Evolutionary conservation across 768 basidiomycete genomes (phyloP).

Genomic region (Chiua virens): DNA sequence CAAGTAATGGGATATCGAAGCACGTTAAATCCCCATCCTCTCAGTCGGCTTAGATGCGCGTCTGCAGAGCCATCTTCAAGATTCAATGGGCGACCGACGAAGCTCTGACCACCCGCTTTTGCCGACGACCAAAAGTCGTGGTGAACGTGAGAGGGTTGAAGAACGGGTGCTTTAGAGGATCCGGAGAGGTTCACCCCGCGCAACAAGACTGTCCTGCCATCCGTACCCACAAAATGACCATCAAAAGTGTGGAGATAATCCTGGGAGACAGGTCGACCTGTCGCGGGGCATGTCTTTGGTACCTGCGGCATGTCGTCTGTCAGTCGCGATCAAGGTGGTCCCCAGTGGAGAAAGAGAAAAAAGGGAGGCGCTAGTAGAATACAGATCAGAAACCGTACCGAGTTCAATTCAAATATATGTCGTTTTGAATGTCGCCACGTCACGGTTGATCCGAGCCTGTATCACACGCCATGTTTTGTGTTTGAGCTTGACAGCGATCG

Average conservation of each 20-base stretch:
- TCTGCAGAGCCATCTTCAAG: constrained; percentile 86
- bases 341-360: background rate
- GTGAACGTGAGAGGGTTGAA: constrained; percentile 62
- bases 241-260: constrained; percentile 63
- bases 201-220: constrained; percentile 76
- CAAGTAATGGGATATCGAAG: constrained; percentile 62
- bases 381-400: too few species aligned
- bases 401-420: too few species aligned
- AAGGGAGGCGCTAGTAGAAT: background rate
- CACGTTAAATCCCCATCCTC: constrained; percentile 92
- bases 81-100: constrained; percentile 75
- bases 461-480: too few species aligned
- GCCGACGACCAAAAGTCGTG: constrained; percentile 86
- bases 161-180: constrained; percentile 79
- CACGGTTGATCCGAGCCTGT: too few species aligned
- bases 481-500: too few species aligned
- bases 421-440: too few species aligned
- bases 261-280: constrained; percentile 13
- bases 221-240: constrained; percentile 70
- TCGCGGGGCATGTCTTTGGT: constrained; percentile 17
- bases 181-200: constrained; percentile 94
- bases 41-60: constrained; percentile 79
- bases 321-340: background rate
- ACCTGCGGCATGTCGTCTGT: constrained; percentile 20
- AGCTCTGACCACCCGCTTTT: constrained; percentile 66